These are phyloP conservation scores for Blastobotrys persicus DNA, from an alignment of 1,139 yeast genomes.

Conservation along the genomic window DNA sequence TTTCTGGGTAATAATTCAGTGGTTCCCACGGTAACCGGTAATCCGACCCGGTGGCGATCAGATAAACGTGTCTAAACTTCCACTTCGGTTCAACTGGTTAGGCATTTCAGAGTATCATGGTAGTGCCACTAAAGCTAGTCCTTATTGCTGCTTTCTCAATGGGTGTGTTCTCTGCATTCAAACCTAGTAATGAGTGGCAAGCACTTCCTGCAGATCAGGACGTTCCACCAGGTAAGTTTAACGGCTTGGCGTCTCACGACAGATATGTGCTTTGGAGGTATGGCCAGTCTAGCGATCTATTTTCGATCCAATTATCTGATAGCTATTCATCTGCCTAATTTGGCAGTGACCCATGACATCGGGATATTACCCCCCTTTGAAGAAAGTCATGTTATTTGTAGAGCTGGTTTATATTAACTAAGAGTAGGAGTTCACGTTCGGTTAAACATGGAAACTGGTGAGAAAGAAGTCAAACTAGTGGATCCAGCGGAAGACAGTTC, in stretches of 20 bases:
- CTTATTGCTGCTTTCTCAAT: conserved; percentile 37
- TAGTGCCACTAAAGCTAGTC: neutral
- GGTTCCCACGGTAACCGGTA: neutral
- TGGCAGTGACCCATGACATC: too few species aligned
- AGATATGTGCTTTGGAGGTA: too few species aligned
- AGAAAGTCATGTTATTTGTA: too few species aligned
- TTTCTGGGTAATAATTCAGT: neutral
- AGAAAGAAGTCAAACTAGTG: conserved; percentile 56
- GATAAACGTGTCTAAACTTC: neutral
- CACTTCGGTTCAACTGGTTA: too few species aligned
- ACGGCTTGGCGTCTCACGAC: too few species aligned
- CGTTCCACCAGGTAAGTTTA: conserved; percentile 49
- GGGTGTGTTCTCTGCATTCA: conserved; percentile 42
- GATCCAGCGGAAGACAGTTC: conserved; percentile 19
- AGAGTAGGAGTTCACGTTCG: conserved; percentile 65
- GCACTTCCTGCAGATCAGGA: conserved; percentile 62
- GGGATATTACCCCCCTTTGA: too few species aligned
- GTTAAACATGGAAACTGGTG: conserved; percentile 64
- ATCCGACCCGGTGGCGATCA: neutral
- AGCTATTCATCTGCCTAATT: too few species aligned
- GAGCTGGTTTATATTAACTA: neutral
- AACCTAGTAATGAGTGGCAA: conserved; percentile 68
- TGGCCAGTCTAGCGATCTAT: too few species aligned
- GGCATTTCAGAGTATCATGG: neutral
- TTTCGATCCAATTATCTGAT: too few species aligned